Conservation (phyloP, 2,329 filamentous ascomycete species). For the Hypoxylon sp. region DNA sequence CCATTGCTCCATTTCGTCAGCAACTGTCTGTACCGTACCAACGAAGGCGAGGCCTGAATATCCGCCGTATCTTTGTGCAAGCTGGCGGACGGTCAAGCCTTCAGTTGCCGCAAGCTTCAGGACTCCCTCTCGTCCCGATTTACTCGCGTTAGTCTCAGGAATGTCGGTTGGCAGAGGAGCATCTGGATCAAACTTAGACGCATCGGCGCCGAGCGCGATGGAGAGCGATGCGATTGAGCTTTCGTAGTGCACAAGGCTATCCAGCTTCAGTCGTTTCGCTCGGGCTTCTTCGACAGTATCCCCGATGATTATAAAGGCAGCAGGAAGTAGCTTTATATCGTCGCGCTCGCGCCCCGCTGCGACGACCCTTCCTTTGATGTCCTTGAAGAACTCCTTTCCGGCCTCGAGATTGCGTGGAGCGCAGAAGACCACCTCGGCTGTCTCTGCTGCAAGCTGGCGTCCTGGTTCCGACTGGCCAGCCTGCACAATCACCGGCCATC, state of each 20-base stretch:
- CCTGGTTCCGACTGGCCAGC: conserved; percentile 68
- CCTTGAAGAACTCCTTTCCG: conserved; percentile 64
- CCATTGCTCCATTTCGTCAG: conserved; percentile 65
- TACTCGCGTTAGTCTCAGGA: conserved; percentile 69
- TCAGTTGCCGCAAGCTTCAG: conserved; percentile 63
- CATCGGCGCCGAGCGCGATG: conserved; percentile 63
- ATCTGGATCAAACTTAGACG: conserved; percentile 64
- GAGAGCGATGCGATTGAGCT: conserved; percentile 68
- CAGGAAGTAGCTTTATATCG: conserved; percentile 67
- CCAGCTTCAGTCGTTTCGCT: conserved; percentile 63
- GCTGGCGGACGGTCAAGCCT: conserved; percentile 64
- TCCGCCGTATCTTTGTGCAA: conserved; percentile 65
- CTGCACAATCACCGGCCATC: conserved; percentile 70
- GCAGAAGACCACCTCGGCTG: conserved; percentile 68
- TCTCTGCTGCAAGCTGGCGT: conserved; percentile 66
- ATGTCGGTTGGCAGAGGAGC: conserved; percentile 63
- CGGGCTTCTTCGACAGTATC: conserved; percentile 65
- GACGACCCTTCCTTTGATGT: conserved; percentile 64
- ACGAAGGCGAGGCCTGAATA: conserved; percentile 67
- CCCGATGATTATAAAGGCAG: conserved; percentile 65
- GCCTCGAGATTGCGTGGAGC: conserved; percentile 62
- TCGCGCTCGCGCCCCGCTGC: conserved; percentile 62
- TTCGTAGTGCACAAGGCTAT: conserved; percentile 68
- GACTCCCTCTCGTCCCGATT: conserved; percentile 61
- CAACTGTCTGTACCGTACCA: conserved; percentile 64